These are phyloP conservation scores for Ailanthus altissimus DNA, from an alignment of 345 rosid species.

Conservation along the genomic window DNA sequence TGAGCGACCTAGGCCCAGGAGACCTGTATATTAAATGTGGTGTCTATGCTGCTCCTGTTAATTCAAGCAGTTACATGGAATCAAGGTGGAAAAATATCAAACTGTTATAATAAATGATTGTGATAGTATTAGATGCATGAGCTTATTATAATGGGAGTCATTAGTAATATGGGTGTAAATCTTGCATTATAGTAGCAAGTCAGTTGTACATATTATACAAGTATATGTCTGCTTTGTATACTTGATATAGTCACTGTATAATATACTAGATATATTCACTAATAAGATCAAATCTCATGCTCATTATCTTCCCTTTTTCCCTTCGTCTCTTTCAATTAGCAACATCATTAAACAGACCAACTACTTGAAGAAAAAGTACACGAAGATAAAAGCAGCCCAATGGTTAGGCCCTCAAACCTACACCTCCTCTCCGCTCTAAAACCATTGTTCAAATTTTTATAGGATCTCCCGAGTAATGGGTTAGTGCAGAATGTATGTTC, in stretches of 20 bases:
- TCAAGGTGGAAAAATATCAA: slow-evolving; percentile 44
- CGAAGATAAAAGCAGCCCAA: too few species aligned
- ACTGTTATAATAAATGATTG: slow-evolving; percentile 31
- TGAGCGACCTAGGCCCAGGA: slow-evolving; percentile 25
- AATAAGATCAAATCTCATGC: background rate
- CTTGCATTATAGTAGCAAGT: background rate
- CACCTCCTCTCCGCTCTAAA: too few species aligned
- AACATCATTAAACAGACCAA: too few species aligned
- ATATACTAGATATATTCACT: background rate
- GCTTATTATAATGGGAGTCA: too few species aligned
- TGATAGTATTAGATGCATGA: background rate
- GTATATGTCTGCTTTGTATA: background rate
- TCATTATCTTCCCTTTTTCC: background rate
- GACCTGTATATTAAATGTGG: slow-evolving; percentile 43
- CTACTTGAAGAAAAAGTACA: too few species aligned
- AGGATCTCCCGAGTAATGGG: too few species aligned
- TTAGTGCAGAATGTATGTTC: background rate
- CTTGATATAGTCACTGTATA: background rate
- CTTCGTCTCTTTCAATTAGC: background rate
- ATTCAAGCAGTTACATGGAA: slow-evolving; percentile 41
- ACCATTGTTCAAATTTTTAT: too few species aligned
- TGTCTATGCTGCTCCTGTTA: slow-evolving; percentile 34
- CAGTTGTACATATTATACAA: too few species aligned
- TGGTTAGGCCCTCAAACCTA: too few species aligned
- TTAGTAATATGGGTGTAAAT: background rate